A percentile compares a stretch with the other conserved stretches of the same genome.
Evolutionary conservation across 2,329 filamentous ascomycete genomes (phyloP).

Genomic region (Alternaria alternata): DNA sequence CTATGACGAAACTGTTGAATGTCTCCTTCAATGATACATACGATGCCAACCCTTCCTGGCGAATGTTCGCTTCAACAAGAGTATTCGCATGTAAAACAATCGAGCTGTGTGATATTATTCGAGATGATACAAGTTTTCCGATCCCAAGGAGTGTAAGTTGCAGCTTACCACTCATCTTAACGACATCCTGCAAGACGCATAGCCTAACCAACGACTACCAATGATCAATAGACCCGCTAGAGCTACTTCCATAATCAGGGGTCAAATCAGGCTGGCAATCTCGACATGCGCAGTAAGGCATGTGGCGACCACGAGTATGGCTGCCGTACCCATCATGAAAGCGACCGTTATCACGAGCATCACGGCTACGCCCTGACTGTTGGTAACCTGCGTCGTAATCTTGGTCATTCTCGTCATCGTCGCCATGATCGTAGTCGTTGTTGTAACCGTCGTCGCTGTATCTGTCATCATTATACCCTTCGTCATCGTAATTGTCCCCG

Average conservation of each 20-base stretch:
- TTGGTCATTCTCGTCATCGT: not conserved
- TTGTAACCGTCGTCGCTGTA: not conserved
- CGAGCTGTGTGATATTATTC: no score
- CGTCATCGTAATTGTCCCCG: not conserved
- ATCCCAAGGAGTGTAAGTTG: no score
- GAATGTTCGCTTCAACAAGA: no score
- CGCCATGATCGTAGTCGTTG: accelerated
- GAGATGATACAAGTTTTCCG: no score
- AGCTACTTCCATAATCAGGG: not conserved
- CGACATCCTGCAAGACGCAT: not conserved
- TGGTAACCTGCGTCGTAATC: not conserved
- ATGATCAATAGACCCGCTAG: not conserved
- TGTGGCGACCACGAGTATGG: not conserved
- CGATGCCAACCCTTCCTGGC: no score
- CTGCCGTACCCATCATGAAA: not conserved
- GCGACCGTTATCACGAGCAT: not conserved
- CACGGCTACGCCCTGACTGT: not conserved
- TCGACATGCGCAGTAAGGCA: not conserved
- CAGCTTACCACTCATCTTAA: no score
- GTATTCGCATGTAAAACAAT: no score
- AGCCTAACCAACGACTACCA: not conserved
- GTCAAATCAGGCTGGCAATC: not conserved
- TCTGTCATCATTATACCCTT: not conserved
- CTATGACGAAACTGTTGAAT: no score
- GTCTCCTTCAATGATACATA: no score